Evolutionary conservation across 257 asterid species (phyloP).

Genomic region (Ocimum tenuiflorum): DNA sequence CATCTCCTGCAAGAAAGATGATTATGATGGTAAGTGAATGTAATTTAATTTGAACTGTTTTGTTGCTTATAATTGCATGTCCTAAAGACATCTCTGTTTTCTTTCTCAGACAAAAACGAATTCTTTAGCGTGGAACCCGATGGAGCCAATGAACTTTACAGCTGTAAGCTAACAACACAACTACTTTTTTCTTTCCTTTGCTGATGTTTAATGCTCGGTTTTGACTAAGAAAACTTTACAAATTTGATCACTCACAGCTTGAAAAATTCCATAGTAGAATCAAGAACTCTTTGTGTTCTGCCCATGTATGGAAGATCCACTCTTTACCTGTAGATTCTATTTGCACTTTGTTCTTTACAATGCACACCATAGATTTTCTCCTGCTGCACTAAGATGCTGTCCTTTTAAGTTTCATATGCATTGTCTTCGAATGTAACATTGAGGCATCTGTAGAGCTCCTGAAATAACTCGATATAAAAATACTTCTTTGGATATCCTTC

Average conservation of each 20-base stretch:
- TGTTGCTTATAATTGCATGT: neutral
- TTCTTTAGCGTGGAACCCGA: conserved; percentile 89
- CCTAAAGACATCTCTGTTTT: conserved; percentile 10
- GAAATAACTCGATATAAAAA: too few species aligned
- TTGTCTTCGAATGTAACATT: too few species aligned
- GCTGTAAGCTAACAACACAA: conserved; percentile 52
- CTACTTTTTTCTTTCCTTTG: neutral
- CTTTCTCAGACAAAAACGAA: conserved; percentile 70
- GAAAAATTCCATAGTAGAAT: too few species aligned
- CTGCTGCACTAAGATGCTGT: neutral
- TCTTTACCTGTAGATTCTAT: neutral
- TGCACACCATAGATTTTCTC: neutral
- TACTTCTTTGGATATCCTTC: too few species aligned
- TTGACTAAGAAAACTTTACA: neutral
- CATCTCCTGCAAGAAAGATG: conserved; percentile 79
- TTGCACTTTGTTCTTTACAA: neutral
- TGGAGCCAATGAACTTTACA: conserved; percentile 99
- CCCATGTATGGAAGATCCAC: neutral
- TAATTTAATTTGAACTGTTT: neutral
- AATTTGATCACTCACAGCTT: neutral
- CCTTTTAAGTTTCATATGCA: neutral
- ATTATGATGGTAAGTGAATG: conserved; percentile 55
- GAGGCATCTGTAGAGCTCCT: too few species aligned
- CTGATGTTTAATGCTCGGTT: conserved; percentile 8
- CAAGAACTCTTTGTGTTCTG: neutral